A percentile compares a stretch with the other conserved stretches of the same genome.
These are phyloP conservation scores for Phaseolus coccineus DNA, from an alignment of 331 rosid genomes.

Conservation along the genomic window DNA sequence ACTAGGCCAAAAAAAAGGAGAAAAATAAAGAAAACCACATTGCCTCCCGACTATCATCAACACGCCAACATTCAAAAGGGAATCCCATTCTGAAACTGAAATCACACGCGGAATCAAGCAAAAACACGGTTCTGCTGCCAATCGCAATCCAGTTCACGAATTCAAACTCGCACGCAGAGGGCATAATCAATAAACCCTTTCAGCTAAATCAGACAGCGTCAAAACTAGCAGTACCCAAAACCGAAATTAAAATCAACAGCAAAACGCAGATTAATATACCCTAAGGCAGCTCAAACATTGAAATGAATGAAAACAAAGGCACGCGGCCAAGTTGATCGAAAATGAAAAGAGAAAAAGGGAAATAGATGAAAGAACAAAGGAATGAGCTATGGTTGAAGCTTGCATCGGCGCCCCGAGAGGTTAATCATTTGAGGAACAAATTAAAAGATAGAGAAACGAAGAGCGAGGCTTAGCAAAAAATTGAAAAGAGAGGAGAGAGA, in stretches of 20 bases:
- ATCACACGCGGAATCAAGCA: slow-evolving; percentile 34
- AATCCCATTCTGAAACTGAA: slow-evolving; percentile 35
- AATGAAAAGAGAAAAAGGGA: neutral
- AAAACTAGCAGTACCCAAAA: neutral
- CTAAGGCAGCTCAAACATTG: slow-evolving; percentile 50
- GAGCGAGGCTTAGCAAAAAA: neutral
- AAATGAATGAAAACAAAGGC: neutral
- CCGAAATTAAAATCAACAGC: neutral
- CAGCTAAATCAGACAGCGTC: slow-evolving; percentile 33
- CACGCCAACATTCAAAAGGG: slow-evolving; percentile 4
- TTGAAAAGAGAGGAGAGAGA: neutral
- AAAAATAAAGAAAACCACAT: neutral
- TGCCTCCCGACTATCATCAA: slow-evolving; percentile 7
- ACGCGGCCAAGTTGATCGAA: slow-evolving; percentile 36
- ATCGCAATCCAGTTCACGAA: slow-evolving; percentile 28
- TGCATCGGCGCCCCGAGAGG: slow-evolving; percentile 4
- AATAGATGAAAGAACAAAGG: neutral
- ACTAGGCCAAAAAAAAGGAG: neutral
- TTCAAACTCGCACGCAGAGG: slow-evolving; percentile 32
- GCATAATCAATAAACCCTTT: slow-evolving; percentile 9
- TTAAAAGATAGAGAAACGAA: neutral
- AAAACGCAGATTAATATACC: slow-evolving; percentile 16
- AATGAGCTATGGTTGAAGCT: slow-evolving; percentile 43
- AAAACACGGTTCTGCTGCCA: slow-evolving; percentile 38
- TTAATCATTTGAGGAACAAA: slow-evolving; percentile 32